A percentile compares a stretch with the other conserved stretches of the same genome.
Evolutionary conservation across 1,284 basidiomycete species (phyloP).

Genomic region (Termitomyces sp.): DNA sequence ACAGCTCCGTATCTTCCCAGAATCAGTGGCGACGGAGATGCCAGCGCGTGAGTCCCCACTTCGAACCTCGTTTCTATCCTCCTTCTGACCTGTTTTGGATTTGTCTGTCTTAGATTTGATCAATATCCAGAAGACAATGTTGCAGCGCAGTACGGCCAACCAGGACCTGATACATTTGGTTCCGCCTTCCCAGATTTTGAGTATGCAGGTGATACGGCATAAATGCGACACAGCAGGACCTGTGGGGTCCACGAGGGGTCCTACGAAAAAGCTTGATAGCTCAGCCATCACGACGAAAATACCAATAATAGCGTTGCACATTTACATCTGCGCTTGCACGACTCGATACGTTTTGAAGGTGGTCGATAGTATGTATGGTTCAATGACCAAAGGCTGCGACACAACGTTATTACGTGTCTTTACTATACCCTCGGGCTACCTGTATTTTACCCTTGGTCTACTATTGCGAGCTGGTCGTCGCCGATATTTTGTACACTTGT

Average conservation of each 20-base stretch:
- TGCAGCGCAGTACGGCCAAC: slow-evolving; percentile 51
- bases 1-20: slow-evolving; percentile 94
- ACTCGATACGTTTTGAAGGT: slow-evolving; percentile 1
- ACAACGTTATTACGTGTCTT: slow-evolving; percentile 1
- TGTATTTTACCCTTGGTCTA: slow-evolving; percentile 7
- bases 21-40: slow-evolving; percentile 82
- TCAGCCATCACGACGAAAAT: slow-evolving; percentile 2
- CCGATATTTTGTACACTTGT: slow-evolving; percentile 4
- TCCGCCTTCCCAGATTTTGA: slow-evolving; percentile 64
- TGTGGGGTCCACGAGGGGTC: not conserved
- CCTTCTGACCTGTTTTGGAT: slow-evolving; percentile 7
- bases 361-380: slow-evolving; percentile 2
- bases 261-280: slow-evolving; percentile 6
- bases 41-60: slow-evolving; percentile 72
- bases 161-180: slow-evolving; percentile 52
- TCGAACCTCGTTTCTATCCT: slow-evolving; percentile 2
- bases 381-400: not conserved
- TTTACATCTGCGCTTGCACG: slow-evolving; percentile 6
- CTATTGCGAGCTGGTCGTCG: slow-evolving; percentile 11
- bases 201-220: slow-evolving; percentile 36
- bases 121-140: slow-evolving; percentile 70
- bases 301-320: not conserved
- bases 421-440: slow-evolving; percentile 7
- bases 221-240: slow-evolving; percentile 7
- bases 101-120: slow-evolving; percentile 54